Percentiles rank a stretch among this genome's conserved stretches.
Evolutionary conservation across 106 monocot species (phyloP).

Genomic region (Dendrobium huoshanense): DNA sequence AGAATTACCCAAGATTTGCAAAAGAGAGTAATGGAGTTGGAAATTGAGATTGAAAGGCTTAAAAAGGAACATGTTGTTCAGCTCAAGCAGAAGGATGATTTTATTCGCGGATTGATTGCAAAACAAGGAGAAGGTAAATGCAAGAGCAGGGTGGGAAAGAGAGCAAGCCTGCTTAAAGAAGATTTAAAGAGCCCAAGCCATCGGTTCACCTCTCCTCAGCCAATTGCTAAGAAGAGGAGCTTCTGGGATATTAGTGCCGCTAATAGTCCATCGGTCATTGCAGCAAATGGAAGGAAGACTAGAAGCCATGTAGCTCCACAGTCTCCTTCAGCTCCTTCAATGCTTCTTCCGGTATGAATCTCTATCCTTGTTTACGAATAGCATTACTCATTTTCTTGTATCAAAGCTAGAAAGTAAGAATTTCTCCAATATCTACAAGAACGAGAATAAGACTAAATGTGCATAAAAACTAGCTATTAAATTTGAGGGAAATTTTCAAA

Average conservation of each 20-base stretch:
- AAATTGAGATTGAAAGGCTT: conserved; percentile 52
- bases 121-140: conserved; percentile 3
- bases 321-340: conserved; percentile 45
- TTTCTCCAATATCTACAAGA: no score
- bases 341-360: conserved; percentile 78
- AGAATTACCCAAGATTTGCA: conserved; percentile 21
- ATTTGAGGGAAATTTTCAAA: no score
- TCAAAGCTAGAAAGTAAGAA: background rate
- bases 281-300: conserved; percentile 64
- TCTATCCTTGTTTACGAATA: background rate
- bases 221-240: conserved; percentile 69
- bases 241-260: conserved; percentile 79
- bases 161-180: conserved; percentile 1
- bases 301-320: conserved; percentile 56
- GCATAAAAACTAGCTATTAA: no score
- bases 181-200: conserved; percentile 55
- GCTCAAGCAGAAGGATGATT: conserved; percentile 64
- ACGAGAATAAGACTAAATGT: no score
- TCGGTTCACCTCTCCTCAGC: conserved; percentile 54
- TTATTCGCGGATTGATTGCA: conserved; percentile 42
- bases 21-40: conserved; percentile 36
- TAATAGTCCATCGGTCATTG: conserved; percentile 54
- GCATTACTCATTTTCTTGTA: background rate
- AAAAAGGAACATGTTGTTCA: conserved; percentile 51
- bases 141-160: conserved; percentile 10